Conservation (phyloP, 73 alveolate genomes). For the Durusdinium trenchii region DNA sequence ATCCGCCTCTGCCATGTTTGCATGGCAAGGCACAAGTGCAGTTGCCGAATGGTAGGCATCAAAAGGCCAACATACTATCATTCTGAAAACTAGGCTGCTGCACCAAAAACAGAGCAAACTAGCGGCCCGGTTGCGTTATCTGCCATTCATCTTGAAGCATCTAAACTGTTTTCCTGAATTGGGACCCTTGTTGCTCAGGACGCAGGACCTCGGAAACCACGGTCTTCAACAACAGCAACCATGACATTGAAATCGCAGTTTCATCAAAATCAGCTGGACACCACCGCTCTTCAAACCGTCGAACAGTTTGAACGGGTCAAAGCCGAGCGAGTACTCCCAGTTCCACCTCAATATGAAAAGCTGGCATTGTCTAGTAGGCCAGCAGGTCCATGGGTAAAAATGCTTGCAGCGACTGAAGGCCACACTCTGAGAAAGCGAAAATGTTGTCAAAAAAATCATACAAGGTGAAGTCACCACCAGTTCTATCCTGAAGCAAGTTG, state of each 20-base stretch:
- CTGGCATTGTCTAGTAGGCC: no score
- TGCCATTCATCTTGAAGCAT: no score
- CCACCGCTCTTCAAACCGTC: constrained; percentile 74
- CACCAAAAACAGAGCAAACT: no score
- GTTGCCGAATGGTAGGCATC: no score
- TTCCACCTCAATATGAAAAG: constrained; percentile 22
- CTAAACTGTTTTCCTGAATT: no score
- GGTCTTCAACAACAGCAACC: constrained; percentile 39
- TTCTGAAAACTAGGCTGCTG: no score
- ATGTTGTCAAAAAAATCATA: constrained; percentile 91
- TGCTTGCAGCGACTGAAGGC: not conserved
- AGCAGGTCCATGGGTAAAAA: not conserved
- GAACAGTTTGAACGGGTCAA: constrained; percentile 85
- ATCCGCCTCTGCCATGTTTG: no score
- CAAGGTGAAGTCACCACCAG: constrained; percentile 91
- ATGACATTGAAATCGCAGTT: not conserved
- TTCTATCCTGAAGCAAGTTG: constrained; percentile 41
- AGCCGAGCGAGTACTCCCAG: constrained; percentile 90
- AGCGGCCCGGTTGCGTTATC: no score
- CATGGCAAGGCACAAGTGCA: no score
- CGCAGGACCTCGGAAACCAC: no score
- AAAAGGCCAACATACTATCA: no score
- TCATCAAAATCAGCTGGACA: not conserved
- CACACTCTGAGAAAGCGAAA: constrained; percentile 47
- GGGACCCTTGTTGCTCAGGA: no score